Conservation (phyloP, 345 rosid genomes). For the Lepidium sativum region DNA sequence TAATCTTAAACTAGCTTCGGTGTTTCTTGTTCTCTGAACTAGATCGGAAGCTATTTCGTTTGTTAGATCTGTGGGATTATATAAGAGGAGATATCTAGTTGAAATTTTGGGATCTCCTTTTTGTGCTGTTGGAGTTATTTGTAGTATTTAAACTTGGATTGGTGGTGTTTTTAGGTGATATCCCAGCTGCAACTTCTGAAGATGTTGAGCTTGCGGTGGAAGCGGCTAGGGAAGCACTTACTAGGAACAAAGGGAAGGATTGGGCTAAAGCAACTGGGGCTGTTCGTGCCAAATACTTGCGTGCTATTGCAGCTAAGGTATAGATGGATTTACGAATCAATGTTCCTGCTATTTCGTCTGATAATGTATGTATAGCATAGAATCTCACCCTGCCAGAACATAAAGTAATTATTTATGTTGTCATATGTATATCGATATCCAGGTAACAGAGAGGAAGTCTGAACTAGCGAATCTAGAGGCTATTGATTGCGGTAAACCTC, state of each 20-base stretch:
- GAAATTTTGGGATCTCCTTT: neutral
- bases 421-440: conserved; percentile 17
- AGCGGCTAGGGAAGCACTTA: conserved; percentile 71
- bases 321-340: neutral
- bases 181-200: conserved; percentile 90
- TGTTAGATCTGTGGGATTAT: conserved; percentile 1
- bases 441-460: conserved; percentile 78
- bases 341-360: neutral
- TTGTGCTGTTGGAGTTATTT: neutral
- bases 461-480: conserved; percentile 80
- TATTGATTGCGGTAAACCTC: conserved; percentile 85
- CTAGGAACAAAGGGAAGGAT: conserved; percentile 63
- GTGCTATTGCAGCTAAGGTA: conserved; percentile 98
- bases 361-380: neutral
- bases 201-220: conserved; percentile 91
- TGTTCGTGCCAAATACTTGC: conserved; percentile 79
- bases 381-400: neutral
- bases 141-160: neutral
- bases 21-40: neutral
- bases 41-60: neutral
- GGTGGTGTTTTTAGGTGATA: conserved; percentile 51
- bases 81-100: neutral
- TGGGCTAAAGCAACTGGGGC: conserved; percentile 83
- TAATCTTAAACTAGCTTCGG: neutral
- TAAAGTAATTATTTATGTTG: neutral